Percentiles rank a stretch among this genome's conserved stretches.
Evolutionary conservation across 257 asterid species (phyloP).

Genomic region (Phtheirospermum japonicum): DNA sequence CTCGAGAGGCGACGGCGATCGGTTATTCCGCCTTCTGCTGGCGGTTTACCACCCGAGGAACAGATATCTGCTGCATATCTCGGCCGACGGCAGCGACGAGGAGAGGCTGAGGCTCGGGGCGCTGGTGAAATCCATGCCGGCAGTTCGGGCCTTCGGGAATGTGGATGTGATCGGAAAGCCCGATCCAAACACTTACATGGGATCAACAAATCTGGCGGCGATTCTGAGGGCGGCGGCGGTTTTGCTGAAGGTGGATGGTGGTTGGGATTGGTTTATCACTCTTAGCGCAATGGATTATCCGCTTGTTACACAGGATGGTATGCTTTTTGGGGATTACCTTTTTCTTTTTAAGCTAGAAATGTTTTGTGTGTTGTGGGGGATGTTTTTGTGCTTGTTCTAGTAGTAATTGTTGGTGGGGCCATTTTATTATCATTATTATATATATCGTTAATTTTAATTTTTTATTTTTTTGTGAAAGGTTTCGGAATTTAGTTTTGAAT

Average conservation of each 20-base stretch:
- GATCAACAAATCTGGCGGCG: constrained; percentile 82
- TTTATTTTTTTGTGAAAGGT: no score
- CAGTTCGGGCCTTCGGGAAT: constrained; percentile 72
- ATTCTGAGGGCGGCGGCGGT: constrained; percentile 76
- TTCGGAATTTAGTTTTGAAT: not conserved
- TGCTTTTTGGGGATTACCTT: constrained; percentile 17
- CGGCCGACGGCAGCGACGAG: constrained; percentile 62
- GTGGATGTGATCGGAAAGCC: constrained; percentile 97
- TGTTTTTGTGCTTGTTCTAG: not conserved
- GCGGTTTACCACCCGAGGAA: constrained; percentile 98
- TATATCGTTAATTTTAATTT: no score
- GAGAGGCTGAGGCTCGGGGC: constrained; percentile 74
- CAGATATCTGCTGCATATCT: constrained; percentile 83
- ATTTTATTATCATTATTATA: no score
- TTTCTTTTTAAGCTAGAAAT: constrained; percentile 18
- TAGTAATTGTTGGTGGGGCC: no score
- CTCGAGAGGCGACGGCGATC: constrained; percentile 65
- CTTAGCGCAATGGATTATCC: constrained; percentile 93
- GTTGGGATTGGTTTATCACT: constrained; percentile 97
- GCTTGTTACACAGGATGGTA: constrained; percentile 93
- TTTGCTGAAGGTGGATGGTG: constrained; percentile 72
- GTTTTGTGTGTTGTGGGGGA: constrained; percentile 17
- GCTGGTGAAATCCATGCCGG: constrained; percentile 72
- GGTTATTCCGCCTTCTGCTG: constrained; percentile 73
- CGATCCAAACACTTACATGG: constrained; percentile 93